Evolutionary conservation across 73 alveolate genomes (phyloP), one percentile per base, ranked within the genome.

Genomic region (Paramecium primaurelia): DNA sequence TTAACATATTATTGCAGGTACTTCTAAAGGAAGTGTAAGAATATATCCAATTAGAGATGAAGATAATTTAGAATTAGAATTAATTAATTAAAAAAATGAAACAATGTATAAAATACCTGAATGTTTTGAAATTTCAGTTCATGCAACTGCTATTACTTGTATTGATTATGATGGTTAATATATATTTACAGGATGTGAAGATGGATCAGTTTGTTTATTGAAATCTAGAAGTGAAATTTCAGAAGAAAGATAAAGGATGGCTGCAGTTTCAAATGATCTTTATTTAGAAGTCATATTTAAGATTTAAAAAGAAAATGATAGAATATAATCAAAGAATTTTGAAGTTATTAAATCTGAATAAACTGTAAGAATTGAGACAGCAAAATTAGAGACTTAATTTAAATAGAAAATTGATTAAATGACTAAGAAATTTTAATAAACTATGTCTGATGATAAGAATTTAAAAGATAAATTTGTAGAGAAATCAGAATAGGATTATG

Each of bases 151-250:
- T n/a, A 89, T 89, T 8, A 89, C 94, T 1, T 44, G 88, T 18
- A 45, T 89, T 37, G 94, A 71, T 47, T 89, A 71, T 71, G 94
- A 89, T 71, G 88, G 88, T 28, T 34, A 71, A 25, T 89, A 89
- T 49, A 45, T 89, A 89, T 89, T 89, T 47, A 71, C 94, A 44
- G 94, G 94, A 22, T 77, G 88, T 73, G 94, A 89, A 26, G 94
- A 89, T 71, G 94, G 94, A 1, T 89, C 86, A n/a, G 83, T 89
- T 34, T 69, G 69, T 45, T 40, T 89, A 45, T 83, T 89, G 40
- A 89, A 71, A 47, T 59, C 64, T 16, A 85, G 59, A 32, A 88
- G 75, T 28, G 84, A 58, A 6, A 40, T 89, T 26, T 59, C 86
- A 32, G 94, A 89, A 20, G 94, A 89, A 47, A 71, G 58, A 51